Evolutionary conservation across 306 rosid species (phyloP).

Genomic region (Quercus dentata): DNA sequence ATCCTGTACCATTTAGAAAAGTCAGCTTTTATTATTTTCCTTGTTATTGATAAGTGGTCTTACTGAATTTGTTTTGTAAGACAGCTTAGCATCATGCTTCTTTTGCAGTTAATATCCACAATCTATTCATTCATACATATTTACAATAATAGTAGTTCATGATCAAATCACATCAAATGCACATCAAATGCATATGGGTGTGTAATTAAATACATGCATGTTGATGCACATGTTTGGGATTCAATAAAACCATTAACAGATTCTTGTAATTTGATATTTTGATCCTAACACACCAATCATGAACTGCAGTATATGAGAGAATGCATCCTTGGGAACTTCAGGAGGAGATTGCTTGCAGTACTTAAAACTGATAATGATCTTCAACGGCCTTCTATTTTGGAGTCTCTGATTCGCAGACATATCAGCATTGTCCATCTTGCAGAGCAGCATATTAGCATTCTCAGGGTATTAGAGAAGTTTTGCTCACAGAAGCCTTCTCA

Average conservation of each 20-base stretch:
- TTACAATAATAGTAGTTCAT: background rate
- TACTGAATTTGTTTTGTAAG: background rate
- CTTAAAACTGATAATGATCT: conserved; percentile 93
- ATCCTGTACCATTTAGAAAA: background rate
- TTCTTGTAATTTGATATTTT: conserved; percentile 8
- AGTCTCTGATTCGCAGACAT: conserved; percentile 79
- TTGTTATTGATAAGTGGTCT: background rate
- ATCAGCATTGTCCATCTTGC: conserved; percentile 86
- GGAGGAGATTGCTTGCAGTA: conserved; percentile 94
- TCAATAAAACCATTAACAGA: background rate
- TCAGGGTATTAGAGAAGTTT: conserved; percentile 90
- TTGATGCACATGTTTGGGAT: background rate
- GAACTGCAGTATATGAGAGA: conserved; percentile 98
- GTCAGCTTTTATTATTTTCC: background rate
- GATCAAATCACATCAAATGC: background rate
- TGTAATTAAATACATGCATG: background rate
- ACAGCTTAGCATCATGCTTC: background rate
- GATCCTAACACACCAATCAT: conserved; percentile 24
- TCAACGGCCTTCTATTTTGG: conserved; percentile 92
- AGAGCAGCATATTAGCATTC: conserved; percentile 99
- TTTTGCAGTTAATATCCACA: background rate
- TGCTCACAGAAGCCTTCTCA: conserved; percentile 82
- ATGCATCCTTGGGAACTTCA: conserved; percentile 91
- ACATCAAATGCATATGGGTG: background rate
- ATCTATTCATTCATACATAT: background rate